Percentiles rank a stretch among this genome's conserved stretches.
Evolutionary conservation across 441 rosid genomes (phyloP).

Genomic region (Pelargonium myrrhifolium): DNA sequence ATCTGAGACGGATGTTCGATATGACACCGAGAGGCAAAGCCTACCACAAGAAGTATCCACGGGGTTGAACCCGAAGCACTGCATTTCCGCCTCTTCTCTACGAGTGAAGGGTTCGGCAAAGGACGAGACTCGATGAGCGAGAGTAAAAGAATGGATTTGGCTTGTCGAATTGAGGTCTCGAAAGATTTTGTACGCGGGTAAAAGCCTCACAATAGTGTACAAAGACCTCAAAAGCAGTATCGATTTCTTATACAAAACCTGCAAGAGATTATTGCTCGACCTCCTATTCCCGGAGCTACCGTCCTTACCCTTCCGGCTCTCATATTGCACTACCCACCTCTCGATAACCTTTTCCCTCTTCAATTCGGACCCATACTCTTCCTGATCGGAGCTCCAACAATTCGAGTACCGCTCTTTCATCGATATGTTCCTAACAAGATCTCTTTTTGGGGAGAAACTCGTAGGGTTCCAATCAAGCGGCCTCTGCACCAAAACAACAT

Average conservation of each 20-base stretch:
- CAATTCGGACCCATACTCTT: constrained; percentile 39
- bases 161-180: constrained; percentile 69
- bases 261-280: constrained; percentile 47
- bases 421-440: constrained; percentile 41
- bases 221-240: constrained; percentile 75
- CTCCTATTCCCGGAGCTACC: constrained; percentile 46
- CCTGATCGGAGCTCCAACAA: constrained; percentile 62
- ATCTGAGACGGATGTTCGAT: constrained; percentile 54
- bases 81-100: constrained; percentile 82
- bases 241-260: constrained; percentile 62
- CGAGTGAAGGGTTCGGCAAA: constrained; percentile 69
- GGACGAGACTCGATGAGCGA: constrained; percentile 74
- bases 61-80: constrained; percentile 71
- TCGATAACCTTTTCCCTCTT: constrained; percentile 66
- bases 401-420: constrained; percentile 37
- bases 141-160: constrained; percentile 47
- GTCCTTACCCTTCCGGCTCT: constrained; percentile 53
- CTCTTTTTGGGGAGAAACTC: constrained; percentile 40
- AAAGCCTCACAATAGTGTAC: constrained; percentile 72
- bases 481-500: constrained; percentile 68
- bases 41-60: constrained; percentile 77
- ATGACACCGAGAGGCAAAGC: constrained; percentile 75
- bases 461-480: constrained; percentile 40
- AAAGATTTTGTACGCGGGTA: constrained; percentile 83
- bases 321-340: constrained; percentile 90